Percentiles rank a stretch among this genome's conserved stretches.
Evolutionary conservation across 352 stramenopile species (phyloP).

Genomic region (Globisporangium sylvaticum): DNA sequence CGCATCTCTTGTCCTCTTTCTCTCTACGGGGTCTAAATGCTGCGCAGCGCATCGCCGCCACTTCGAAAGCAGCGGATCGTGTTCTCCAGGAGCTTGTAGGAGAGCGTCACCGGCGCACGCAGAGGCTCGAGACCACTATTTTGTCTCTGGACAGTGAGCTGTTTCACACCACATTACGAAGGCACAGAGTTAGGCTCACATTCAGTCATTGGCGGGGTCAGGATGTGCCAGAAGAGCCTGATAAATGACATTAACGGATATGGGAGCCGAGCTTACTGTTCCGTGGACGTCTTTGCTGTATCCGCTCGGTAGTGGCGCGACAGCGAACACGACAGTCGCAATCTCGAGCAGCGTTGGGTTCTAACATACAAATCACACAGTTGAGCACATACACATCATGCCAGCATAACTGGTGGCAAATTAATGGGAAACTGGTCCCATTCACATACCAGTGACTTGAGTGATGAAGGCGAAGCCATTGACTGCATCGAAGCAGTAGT

Average conservation of each 20-base stretch:
- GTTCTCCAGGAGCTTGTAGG: conserved; percentile 75
- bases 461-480: background rate
- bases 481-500: background rate
- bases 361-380: conserved; percentile 20
- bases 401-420: too few species aligned
- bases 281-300: conserved; percentile 79
- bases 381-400: background rate
- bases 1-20: background rate
- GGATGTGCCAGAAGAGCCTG: background rate
- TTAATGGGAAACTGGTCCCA: background rate
- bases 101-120: conserved; percentile 26
- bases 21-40: background rate
- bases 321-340: conserved; percentile 44
- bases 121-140: conserved; percentile 25
- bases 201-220: background rate
- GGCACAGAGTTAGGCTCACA: background rate
- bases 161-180: background rate
- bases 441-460: conserved; percentile 8
- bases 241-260: background rate
- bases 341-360: conserved; percentile 48
- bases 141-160: conserved; percentile 45
- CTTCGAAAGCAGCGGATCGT: conserved; percentile 54
- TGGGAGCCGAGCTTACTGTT: conserved; percentile 29
- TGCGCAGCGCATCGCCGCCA: conserved; percentile 27
- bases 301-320: conserved; percentile 52